These are phyloP conservation scores for Alloteropsis semialata DNA, from an alignment of 176 grass and related monocot genomes.

Conservation along the genomic window DNA sequence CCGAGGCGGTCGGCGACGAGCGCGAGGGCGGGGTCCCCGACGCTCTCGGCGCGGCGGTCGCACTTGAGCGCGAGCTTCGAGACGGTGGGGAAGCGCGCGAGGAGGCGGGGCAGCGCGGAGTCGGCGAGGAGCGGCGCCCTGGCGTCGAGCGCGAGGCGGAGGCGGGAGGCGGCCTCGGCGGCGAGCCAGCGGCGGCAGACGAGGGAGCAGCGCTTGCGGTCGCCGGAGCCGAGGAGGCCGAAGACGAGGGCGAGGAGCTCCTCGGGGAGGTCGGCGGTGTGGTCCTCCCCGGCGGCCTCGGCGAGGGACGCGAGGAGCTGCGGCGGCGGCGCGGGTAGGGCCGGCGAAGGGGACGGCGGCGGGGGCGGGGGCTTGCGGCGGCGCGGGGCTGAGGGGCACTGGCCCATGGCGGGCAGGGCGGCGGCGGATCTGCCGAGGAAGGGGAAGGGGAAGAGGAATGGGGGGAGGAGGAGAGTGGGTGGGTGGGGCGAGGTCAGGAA, in stretches of 20 bases:
- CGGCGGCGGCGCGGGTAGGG: too few species aligned
- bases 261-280: constrained; percentile 64
- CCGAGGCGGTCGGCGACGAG: constrained; percentile 48
- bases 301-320: not conserved
- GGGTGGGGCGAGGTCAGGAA: not conserved
- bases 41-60: constrained; percentile 68
- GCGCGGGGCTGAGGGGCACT: constrained; percentile 40
- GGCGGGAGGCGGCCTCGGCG: constrained; percentile 48
- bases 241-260: constrained; percentile 66
- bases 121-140: constrained; percentile 35
- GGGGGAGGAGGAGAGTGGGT: not conserved
- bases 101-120: constrained; percentile 31
- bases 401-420: constrained; percentile 29
- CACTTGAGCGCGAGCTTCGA: constrained; percentile 72
- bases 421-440: constrained; percentile 39
- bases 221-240: constrained; percentile 44
- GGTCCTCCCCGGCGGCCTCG: constrained; percentile 31
- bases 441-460: not conserved
- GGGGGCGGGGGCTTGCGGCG: not conserved
- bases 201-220: constrained; percentile 81
- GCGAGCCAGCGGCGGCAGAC: constrained; percentile 65
- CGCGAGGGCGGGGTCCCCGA: constrained; percentile 45
- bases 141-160: constrained; percentile 67
- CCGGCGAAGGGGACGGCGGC: not conserved
- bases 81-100: constrained; percentile 55